Percentiles rank a stretch among this genome's conserved stretches.
These are phyloP conservation scores for Solanum etuberosum DNA, from an alignment of 257 asterid species.

Conservation along the genomic window DNA sequence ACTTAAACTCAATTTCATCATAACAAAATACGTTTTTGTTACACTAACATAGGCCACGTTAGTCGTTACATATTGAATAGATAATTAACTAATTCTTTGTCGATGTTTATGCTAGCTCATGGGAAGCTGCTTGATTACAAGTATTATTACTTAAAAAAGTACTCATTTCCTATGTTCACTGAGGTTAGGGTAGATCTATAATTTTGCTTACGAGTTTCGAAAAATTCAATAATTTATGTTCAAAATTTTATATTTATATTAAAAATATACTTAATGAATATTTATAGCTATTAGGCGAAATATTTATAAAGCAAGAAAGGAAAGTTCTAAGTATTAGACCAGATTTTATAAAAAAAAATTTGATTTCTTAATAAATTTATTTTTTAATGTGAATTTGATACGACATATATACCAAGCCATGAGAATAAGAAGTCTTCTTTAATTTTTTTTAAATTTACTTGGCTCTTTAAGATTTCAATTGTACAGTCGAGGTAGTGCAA, in stretches of 20 bases:
- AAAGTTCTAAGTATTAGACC: not conserved
- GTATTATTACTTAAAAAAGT: not conserved
- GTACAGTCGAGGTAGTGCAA: no score
- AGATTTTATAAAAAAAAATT: not conserved
- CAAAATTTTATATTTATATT: not conserved
- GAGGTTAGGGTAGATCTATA: not conserved
- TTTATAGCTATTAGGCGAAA: not conserved
- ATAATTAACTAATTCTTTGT: not conserved
- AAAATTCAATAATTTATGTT: not conserved
- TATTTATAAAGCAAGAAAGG: not conserved
- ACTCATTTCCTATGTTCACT: not conserved
- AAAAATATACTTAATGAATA: not conserved
- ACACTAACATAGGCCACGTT: not conserved
- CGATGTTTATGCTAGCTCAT: not conserved
- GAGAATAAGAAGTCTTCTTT: not conserved
- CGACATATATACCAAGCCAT: no score
- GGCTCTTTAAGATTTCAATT: not conserved
- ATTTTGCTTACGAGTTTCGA: not conserved
- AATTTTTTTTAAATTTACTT: not conserved
- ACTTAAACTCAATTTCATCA: no score
- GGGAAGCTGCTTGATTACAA: not conserved
- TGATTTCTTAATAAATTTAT: no score
- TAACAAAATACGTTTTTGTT: no score
- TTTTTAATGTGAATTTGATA: not conserved
- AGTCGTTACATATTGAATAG: not conserved